Evolutionary conservation across 78 protist species (phyloP).

Genomic region (Dictyostelium capitatum): DNA sequence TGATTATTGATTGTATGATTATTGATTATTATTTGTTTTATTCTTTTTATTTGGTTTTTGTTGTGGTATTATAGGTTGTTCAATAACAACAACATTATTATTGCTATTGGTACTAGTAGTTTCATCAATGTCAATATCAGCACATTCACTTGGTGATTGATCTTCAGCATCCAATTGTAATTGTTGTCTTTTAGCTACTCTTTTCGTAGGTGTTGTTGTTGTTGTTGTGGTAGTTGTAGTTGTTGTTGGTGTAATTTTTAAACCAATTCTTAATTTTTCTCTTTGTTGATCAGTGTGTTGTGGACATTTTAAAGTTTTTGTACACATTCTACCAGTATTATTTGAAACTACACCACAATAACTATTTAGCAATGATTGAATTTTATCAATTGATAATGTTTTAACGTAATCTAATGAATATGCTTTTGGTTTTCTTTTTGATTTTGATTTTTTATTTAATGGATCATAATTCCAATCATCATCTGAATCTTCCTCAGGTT

Average conservation of each 20-base stretch:
- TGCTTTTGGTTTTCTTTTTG: constrained; percentile 33
- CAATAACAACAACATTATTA: too few species aligned
- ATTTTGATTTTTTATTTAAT: constrained; percentile 19
- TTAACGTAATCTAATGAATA: constrained; percentile 33
- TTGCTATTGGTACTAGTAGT: background rate
- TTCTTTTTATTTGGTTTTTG: background rate
- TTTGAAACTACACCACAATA: constrained; percentile 77
- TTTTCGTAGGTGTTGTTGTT: background rate
- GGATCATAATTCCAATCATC: constrained; percentile 67
- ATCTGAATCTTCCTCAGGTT: constrained; percentile 55
- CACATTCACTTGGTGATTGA: constrained; percentile 27
- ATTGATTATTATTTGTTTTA: background rate
- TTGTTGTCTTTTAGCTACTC: constrained; percentile 1
- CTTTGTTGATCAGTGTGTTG: constrained; percentile 75
- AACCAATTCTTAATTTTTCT: constrained; percentile 31
- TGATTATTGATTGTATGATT: too few species aligned
- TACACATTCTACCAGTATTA: constrained; percentile 72
- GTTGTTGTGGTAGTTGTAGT: background rate
- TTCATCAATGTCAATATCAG: constrained; percentile 35
- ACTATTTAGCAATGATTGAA: constrained; percentile 20
- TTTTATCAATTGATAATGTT: constrained; percentile 36
- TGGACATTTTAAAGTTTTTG: constrained; percentile 79
- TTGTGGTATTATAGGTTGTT: too few species aligned
- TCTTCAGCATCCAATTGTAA: constrained; percentile 1
- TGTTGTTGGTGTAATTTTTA: background rate